phyloP scores from a whole-genome alignment of 768 basidiomycete genomes.

The Mrakia gelida region DNA sequence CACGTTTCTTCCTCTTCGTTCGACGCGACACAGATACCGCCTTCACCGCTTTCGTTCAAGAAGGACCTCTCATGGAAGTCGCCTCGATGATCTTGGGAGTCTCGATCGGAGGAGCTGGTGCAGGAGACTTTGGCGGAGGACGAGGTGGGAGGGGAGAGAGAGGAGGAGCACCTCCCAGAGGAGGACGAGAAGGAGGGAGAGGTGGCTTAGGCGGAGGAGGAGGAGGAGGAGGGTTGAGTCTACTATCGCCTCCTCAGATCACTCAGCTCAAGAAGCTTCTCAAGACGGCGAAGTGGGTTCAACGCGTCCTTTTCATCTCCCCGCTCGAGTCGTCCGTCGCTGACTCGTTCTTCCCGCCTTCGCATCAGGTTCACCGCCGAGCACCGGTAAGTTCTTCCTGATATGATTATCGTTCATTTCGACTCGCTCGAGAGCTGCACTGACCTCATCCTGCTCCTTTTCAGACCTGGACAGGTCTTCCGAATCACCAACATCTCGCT shows the following conservation, averaged over 20 bases:
- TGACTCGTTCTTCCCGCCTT: too few relatives aligned
- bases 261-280: constrained; percentile 40
- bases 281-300: constrained; percentile 9
- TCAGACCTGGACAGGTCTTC: not conserved
- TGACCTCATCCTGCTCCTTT: too few relatives aligned
- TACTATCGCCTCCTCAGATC: constrained; percentile 25
- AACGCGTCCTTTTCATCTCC: not conserved
- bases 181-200: constrained; percentile 23
- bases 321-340: too few relatives aligned
- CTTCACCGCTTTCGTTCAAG: constrained; percentile 42
- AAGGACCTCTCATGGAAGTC: constrained; percentile 42
- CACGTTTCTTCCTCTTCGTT: too few relatives aligned
- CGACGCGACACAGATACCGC: constrained; percentile 21
- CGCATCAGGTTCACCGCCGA: too few relatives aligned
- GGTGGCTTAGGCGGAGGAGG: not conserved
- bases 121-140: constrained; percentile 30
- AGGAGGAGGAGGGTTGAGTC: not conserved
- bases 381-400: too few relatives aligned
- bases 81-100: constrained; percentile 38
- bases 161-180: constrained; percentile 24
- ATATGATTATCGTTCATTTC: too few relatives aligned
- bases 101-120: constrained; percentile 27
- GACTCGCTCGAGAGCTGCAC: too few relatives aligned
- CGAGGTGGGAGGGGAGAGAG: constrained; percentile 21
- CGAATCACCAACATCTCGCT: constrained; percentile 2